Evolutionary conservation across 495 filamentous ascomycete genomes (phyloP), one percentile per base, ranked within the genome.

Genomic region (Xylaria castorea): DNA sequence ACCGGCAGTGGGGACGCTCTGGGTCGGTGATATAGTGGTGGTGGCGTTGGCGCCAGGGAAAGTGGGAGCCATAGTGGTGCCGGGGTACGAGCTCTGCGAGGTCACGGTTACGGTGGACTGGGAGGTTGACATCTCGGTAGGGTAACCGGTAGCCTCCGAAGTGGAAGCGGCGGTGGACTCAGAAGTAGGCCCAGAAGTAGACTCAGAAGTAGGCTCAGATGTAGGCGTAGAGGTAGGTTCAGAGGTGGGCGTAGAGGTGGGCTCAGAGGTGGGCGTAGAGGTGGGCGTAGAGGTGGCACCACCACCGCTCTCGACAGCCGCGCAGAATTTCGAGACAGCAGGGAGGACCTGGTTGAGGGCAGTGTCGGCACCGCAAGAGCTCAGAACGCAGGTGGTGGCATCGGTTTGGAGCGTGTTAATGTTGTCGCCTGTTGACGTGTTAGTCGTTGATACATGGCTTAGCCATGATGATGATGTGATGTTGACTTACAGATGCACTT

Each of bases 331-430:
- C 32, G 75, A 64, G 32, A 77, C 76, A 46, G 82, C 83, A 51
- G 82, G 82, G 46, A 85, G 76, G 66, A 85, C 81, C 50, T 83
- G 38, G 74, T 81, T 73, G 16, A 80, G 55, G 27, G 83, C 83
- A 6, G 76, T 73, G 11, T 80, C 78, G 25, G 71, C 38, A 38
- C 80, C 82, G 71, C 83, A 85, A 7, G 67, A 66, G 5, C 55
- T 22, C 38, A 84, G 53, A 14, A 87, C 82, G 72, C 83, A 84
- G 55, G 57, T 25, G 22, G 81, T 83, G 53, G 82, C 84, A 16
- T 67, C 74, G 8, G 65, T 11, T 27, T 76, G 76, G 53, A 86
- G 71, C 38, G 72, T 53, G 40, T 78, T 74, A 51, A 78, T 73
- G 72, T 84, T 81, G 68, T 73, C 66, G 66, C 75, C 73, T 77